These are phyloP conservation scores for Cicer judaicum DNA, from an alignment of 306 rosid genomes.

Conservation along the genomic window DNA sequence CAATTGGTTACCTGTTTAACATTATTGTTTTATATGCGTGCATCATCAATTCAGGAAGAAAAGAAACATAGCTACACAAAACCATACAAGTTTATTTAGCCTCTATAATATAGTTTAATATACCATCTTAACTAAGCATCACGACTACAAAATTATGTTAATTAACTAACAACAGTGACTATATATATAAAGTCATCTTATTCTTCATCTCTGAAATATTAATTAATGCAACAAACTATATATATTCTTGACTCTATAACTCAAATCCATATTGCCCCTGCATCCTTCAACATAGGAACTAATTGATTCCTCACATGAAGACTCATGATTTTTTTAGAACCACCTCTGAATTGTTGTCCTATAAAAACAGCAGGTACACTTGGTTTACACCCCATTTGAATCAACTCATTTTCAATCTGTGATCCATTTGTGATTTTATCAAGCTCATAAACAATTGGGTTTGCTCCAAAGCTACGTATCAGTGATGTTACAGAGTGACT, in stretches of 20 bases:
- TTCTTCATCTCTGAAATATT: slow-evolving; percentile 26
- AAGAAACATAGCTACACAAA: not conserved
- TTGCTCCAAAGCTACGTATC: slow-evolving; percentile 69
- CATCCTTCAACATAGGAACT: slow-evolving; percentile 61
- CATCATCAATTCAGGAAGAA: too few relatives aligned
- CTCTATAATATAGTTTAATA: not conserved
- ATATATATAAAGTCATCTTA: slow-evolving; percentile 16
- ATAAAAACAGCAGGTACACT: slow-evolving; percentile 79
- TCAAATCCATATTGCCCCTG: slow-evolving; percentile 78
- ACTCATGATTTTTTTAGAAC: slow-evolving; percentile 62
- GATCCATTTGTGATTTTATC: slow-evolving; percentile 66
- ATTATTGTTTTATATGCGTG: too few relatives aligned
- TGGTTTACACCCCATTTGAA: slow-evolving; percentile 68
- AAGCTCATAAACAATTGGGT: slow-evolving; percentile 71
- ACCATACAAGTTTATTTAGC: not conserved
- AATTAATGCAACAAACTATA: not conserved
- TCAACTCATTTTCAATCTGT: slow-evolving; percentile 65
- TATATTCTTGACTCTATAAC: not conserved
- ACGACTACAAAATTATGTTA: slow-evolving; percentile 29
- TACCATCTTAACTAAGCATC: not conserved
- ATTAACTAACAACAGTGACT: slow-evolving; percentile 3
- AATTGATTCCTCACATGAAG: slow-evolving; percentile 69
- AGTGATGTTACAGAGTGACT: slow-evolving; percentile 73
- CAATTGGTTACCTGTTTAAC: too few relatives aligned
- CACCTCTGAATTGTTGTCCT: slow-evolving; percentile 68